These are phyloP conservation scores for Ceratobasidium sp. DNA, from an alignment of 1,284 basidiomycete species.

Conservation along the genomic window DNA sequence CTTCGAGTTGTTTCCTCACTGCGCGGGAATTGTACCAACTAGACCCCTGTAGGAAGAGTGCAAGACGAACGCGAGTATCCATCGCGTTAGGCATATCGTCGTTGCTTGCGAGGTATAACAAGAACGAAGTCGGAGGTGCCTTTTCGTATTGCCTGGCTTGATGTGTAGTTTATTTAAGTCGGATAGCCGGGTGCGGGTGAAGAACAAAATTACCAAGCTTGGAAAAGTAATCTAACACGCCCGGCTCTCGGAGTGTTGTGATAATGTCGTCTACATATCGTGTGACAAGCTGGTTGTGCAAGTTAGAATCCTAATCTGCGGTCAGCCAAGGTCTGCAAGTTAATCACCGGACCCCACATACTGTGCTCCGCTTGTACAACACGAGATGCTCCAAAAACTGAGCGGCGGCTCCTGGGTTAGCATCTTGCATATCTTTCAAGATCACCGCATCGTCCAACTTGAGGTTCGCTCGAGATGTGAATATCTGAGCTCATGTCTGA, in stretches of 20 bases:
- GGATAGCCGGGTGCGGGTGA: background rate
- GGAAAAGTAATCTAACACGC: conserved; percentile 23
- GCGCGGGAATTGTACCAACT: conserved; percentile 70
- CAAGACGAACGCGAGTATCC: conserved; percentile 77
- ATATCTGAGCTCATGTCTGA: conserved; percentile 60
- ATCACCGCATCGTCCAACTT: conserved; percentile 69
- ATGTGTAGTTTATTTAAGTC: background rate
- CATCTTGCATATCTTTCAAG: conserved; percentile 55
- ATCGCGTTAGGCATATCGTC: conserved; percentile 71
- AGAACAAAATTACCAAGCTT: conserved; percentile 8
- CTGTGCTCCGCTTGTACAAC: conserved; percentile 74
- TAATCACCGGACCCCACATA: conserved; percentile 53
- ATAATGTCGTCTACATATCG: conserved; percentile 70
- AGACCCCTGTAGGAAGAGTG: conserved; percentile 84
- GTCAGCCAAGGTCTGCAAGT: conserved; percentile 22
- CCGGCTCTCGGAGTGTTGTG: conserved; percentile 56
- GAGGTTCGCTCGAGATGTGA: conserved; percentile 64
- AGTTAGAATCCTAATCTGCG: conserved; percentile 63
- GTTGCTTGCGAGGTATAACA: conserved; percentile 73
- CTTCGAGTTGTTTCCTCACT: conserved; percentile 65
- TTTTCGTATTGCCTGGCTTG: conserved; percentile 55
- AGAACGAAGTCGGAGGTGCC: conserved; percentile 59
- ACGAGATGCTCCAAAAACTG: conserved; percentile 86
- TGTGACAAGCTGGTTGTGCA: conserved; percentile 72
- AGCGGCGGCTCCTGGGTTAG: conserved; percentile 66